Base-by-base conservation (phyloP, 495 filamentous ascomycete genomes). In the Halenospora varia region DNA sequence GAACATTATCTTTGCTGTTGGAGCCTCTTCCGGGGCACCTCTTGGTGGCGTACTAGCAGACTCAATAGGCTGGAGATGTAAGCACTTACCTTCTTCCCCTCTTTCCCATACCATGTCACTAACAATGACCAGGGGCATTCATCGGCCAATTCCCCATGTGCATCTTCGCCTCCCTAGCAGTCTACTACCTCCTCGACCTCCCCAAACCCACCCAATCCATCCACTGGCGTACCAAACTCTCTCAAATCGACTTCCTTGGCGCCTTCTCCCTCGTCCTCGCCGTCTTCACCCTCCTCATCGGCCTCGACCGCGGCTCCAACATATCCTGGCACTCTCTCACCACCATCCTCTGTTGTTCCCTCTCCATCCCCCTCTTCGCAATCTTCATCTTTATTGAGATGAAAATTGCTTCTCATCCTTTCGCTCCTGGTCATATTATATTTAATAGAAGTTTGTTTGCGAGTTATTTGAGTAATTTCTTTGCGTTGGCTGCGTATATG, bases 61-160 rank as follows among this genome's bases (percentile, higher is more conserved):
- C 65, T 82, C 74, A 23, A 76, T 94, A 24, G 88, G 89, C 53
- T 96, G 90, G 90, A 77, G 90, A 59, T 96, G 90, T n/a, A n/a
- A n/a, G 88, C 85, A 72, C 65, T 78, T 54, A 11, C 53, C 57
- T 23, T 29, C 45, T 10, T 46, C 15, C 22, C 24, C 25, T 29
- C 24, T 13, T 35, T 24, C 17, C 18, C 15, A 17, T 2, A 41
- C n/a, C 50, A 39, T 49, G 39, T 49, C n/a, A 29, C 23, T 58
- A 49, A 53, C 29, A 25, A 53, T 52, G 1, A 19, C 2, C 55
- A 86, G 84, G n/a, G 87, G 76, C 88, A 3, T 95, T 95, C 66
- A 64, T 89, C 17, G 72, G 72, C 17, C 90, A 95, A 67, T 80
- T 78, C 4, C 90, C 89, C 1, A 67, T 90, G 10, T 89, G 88